Percentiles rank a stretch among this genome's conserved stretches.
These are phyloP conservation scores for Chaetomium sp. DNA, from an alignment of 2,329 filamentous ascomycete species.

Conservation along the genomic window DNA sequence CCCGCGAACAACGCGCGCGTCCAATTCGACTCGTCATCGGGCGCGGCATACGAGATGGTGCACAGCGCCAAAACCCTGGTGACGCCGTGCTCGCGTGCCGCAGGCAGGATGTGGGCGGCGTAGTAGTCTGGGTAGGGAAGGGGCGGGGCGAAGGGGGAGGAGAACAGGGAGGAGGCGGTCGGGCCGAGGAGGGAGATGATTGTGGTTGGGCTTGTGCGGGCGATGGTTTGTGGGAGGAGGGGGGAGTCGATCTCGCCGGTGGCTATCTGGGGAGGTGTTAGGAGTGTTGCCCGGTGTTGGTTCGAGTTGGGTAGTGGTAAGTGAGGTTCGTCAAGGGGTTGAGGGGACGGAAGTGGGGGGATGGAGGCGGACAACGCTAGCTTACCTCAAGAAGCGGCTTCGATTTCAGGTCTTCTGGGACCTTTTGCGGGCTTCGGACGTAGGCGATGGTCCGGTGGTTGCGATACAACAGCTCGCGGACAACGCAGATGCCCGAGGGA, in stretches of 20 bases:
- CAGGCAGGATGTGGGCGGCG: not conserved
- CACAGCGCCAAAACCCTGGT: not conserved
- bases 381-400: not conserved
- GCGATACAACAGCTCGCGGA: not conserved
- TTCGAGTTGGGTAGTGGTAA: not conserved
- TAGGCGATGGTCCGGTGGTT: not conserved
- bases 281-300: too few relatives aligned
- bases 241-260: not conserved
- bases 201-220: not conserved
- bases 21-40: not conserved
- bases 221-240: not conserved
- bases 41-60: not conserved
- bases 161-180: not conserved
- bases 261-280: not conserved
- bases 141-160: not conserved
- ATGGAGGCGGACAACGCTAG: not conserved
- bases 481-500: not conserved
- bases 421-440: not conserved
- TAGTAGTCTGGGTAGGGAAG: not conserved
- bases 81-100: not conserved
- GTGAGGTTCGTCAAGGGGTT: not conserved
- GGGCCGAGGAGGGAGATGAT: constrained; percentile 7
- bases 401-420: not conserved
- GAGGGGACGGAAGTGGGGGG: not conserved
- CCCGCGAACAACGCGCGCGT: not conserved